phyloP scores from a whole-genome alignment of 2,329 filamentous ascomycete genomes.

The Acrocalymma vagum region DNA sequence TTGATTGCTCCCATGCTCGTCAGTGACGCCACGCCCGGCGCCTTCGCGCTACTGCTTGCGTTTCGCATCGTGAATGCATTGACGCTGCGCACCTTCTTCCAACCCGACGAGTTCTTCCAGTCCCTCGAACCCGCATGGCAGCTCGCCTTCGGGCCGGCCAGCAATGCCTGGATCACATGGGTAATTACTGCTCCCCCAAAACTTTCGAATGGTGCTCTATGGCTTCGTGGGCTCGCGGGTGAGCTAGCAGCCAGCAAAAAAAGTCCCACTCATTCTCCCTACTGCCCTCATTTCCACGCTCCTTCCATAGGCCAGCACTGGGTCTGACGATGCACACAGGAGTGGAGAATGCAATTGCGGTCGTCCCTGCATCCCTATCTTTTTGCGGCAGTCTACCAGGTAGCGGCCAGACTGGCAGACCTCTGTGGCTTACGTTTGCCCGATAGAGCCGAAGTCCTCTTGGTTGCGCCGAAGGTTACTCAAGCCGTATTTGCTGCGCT shows the following conservation, averaged over 20 bases:
- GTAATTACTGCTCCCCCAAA: conserved; percentile 59
- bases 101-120: conserved; percentile 98
- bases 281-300: background rate
- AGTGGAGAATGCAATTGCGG: conserved; percentile 89
- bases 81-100: conserved; percentile 87
- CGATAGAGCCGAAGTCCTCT: conserved; percentile 71
- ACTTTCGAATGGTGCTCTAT: conserved; percentile 3
- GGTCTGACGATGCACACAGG: conserved; percentile 63
- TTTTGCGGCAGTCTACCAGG: conserved; percentile 79
- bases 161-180: conserved; percentile 95
- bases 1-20: too few relatives aligned
- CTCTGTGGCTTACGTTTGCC: conserved; percentile 63
- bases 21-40: conserved; percentile 37
- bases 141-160: conserved; percentile 78
- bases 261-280: background rate
- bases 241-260: too few relatives aligned
- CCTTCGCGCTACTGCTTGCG: conserved; percentile 59
- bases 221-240: background rate
- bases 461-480: conserved; percentile 75
- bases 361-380: conserved; percentile 91
- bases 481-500: conserved; percentile 82
- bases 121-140: conserved; percentile 94
- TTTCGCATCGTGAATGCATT: conserved; percentile 84
- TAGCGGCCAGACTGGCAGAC: conserved; percentile 65
- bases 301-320: conserved; percentile 10